Conservation (phyloP, 106 monocot species). For the Gastrodia elata region DNA sequence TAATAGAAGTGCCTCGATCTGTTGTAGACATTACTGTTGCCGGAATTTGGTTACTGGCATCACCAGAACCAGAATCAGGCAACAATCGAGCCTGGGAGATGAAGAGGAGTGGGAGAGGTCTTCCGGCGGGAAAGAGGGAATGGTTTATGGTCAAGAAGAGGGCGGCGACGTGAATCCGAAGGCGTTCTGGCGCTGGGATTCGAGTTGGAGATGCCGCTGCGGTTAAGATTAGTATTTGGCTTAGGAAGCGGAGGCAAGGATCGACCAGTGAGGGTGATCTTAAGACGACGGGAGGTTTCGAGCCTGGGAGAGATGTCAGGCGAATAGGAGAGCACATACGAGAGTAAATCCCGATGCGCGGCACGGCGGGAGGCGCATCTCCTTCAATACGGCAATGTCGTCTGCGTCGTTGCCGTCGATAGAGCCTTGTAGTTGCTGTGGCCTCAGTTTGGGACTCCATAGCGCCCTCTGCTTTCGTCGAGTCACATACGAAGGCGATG, state of each 20-base stretch:
- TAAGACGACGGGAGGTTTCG: constrained; percentile 59
- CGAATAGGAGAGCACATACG: constrained; percentile 52
- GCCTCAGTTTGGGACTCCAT: constrained; percentile 18
- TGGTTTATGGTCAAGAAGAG: constrained; percentile 5
- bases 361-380: constrained; percentile 42
- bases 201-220: constrained; percentile 5
- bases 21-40: constrained; percentile 5
- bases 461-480: background rate
- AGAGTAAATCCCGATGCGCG: constrained; percentile 41
- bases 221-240: constrained; percentile 26
- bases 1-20: constrained; percentile 12
- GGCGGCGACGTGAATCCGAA: constrained; percentile 17
- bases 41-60: constrained; percentile 20
- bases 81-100: background rate
- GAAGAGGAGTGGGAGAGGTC: background rate
- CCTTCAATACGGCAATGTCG: constrained; percentile 48
- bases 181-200: constrained; percentile 10
- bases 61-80: constrained; percentile 12
- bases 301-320: constrained; percentile 69
- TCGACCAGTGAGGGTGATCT: constrained; percentile 77
- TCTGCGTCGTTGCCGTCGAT: constrained; percentile 20
- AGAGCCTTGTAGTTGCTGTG: no score
- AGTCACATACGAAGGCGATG: no score
- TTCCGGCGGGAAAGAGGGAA: constrained; percentile 15
- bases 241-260: constrained; percentile 60